Conservation (phyloP, 257 asterid species). For the Solanum piurae region DNA sequence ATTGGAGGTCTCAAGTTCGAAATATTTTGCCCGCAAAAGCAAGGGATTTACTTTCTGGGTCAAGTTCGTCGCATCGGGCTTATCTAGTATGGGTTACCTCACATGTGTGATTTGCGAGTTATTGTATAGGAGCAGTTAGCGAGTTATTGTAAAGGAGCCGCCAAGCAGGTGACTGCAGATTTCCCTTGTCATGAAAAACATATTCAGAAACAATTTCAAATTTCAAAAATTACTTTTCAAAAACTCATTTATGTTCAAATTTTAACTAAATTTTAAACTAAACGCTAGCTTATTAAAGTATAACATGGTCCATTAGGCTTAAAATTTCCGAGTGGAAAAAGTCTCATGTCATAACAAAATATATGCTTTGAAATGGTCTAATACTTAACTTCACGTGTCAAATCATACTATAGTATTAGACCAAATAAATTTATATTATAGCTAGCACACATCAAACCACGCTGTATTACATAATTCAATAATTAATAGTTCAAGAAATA, state of each 20-base stretch:
- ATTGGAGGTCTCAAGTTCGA: too few species aligned
- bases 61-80: too few species aligned
- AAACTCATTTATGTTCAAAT: not conserved
- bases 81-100: too few species aligned
- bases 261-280: not conserved
- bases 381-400: not conserved
- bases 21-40: too few species aligned
- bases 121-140: too few species aligned
- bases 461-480: not conserved
- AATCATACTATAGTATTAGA: not conserved
- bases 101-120: too few species aligned
- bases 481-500: not conserved
- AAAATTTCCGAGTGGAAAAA: not conserved
- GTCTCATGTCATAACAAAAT: not conserved
- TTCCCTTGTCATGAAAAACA: too few species aligned
- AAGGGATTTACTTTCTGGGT: too few species aligned
- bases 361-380: not conserved
- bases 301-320: not conserved
- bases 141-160: too few species aligned
- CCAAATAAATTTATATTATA: not conserved
- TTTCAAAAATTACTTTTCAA: not conserved
- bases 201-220: not conserved
- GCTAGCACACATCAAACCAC: not conserved
- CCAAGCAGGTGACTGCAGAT: too few species aligned
- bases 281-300: not conserved